A percentile compares a stretch with the other conserved stretches of the same genome.
Evolutionary conservation across 2,329 filamentous ascomycete species (phyloP).

Genomic region (Colletotrichum sp.): DNA sequence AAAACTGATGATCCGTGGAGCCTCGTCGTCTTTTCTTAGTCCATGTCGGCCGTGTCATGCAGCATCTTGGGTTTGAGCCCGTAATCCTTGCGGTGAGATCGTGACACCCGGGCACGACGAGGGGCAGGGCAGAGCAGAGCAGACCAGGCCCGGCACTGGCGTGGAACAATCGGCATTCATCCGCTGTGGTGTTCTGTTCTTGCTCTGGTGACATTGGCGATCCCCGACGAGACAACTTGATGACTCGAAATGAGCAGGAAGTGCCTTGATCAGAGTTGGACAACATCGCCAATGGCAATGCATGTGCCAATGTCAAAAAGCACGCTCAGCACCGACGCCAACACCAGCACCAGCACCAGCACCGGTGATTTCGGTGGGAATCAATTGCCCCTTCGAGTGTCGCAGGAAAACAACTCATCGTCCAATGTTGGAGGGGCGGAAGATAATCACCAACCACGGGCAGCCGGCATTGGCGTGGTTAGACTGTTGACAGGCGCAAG

Average conservation of each 20-base stretch:
- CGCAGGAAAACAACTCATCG: constrained; percentile 1
- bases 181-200: background rate
- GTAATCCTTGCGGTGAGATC: constrained; percentile 3
- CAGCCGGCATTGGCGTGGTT: background rate
- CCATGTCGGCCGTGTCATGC: background rate
- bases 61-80: background rate
- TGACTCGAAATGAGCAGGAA: background rate
- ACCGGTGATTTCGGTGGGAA: background rate
- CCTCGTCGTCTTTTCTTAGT: background rate
- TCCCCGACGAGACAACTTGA: background rate
- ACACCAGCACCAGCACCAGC: background rate
- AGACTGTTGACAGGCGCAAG: background rate
- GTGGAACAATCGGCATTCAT: background rate
- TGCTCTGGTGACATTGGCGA: background rate
- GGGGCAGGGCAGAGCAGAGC: background rate
- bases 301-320: background rate
- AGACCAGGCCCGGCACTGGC: background rate
- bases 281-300: background rate
- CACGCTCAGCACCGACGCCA: background rate
- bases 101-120: background rate
- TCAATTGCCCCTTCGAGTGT: background rate
- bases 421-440: constrained; percentile 2
- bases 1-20: constrained; percentile 15
- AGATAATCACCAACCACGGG: background rate
- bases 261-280: background rate